Evolutionary conservation across 768 basidiomycete genomes (phyloP).

Genomic region (Russula brevipes): DNA sequence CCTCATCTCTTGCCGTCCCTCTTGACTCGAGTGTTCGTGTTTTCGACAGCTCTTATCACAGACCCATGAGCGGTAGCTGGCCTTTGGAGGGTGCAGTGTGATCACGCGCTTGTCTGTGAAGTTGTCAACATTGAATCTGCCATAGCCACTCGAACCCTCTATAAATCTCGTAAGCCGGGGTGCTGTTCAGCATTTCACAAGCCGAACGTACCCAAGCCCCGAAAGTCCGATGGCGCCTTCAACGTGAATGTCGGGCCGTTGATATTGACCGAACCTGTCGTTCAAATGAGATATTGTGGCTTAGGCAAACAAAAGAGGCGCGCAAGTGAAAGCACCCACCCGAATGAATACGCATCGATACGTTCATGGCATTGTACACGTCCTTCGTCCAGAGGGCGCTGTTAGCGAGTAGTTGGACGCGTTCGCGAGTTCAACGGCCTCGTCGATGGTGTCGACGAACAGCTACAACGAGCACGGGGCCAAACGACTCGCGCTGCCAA

Average conservation of each 20-base stretch:
- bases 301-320: not conserved
- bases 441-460: constrained; percentile 45
- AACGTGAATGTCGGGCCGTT: constrained; percentile 50
- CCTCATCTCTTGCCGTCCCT: too few relatives aligned
- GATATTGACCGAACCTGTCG: constrained; percentile 48
- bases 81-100: constrained; percentile 38
- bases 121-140: constrained; percentile 46
- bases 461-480: constrained; percentile 48
- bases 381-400: constrained; percentile 51
- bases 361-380: constrained; percentile 38
- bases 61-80: not conserved
- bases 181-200: not conserved
- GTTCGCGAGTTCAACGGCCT: constrained; percentile 55
- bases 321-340: constrained; percentile 30
- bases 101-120: constrained; percentile 45
- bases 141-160: constrained; percentile 43
- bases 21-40: too few relatives aligned
- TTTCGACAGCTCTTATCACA: not conserved
- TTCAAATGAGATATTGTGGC: not conserved
- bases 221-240: constrained; percentile 37
- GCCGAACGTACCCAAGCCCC: constrained; percentile 43
- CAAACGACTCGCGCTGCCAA: constrained; percentile 60
- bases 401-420: constrained; percentile 47
- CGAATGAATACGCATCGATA: constrained; percentile 45
- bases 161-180: not conserved